These are phyloP conservation scores for Beauveria caledonica DNA, from an alignment of 2,329 filamentous ascomycete species.

Conservation along the genomic window DNA sequence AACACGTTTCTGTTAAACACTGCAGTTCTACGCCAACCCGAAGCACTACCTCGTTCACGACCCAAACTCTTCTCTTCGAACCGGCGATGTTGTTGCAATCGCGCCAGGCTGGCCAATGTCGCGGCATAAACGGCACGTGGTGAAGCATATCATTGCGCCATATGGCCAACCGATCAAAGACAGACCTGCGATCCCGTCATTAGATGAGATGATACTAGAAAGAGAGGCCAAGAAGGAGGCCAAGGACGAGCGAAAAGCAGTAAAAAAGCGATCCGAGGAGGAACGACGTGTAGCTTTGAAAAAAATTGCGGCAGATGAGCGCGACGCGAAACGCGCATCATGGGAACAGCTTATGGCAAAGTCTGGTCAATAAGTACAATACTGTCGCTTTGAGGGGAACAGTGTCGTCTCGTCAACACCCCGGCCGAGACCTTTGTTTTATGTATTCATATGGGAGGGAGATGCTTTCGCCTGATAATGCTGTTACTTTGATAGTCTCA, in stretches of 20 bases:
- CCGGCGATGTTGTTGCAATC: conserved; percentile 69
- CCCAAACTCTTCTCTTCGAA: conserved; percentile 62
- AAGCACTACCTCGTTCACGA: conserved; percentile 68
- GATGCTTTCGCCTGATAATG: not conserved
- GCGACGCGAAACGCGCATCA: conserved; percentile 17
- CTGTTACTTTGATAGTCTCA: not conserved
- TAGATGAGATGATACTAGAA: conserved; percentile 50
- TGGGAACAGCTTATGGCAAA: conserved; percentile 8
- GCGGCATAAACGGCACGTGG: conserved; percentile 62
- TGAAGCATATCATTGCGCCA: conserved; percentile 67
- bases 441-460: not conserved
- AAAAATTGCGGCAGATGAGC: conserved; percentile 20
- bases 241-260: conserved; percentile 48
- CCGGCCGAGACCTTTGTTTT: not conserved
- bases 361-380: not conserved
- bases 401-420: not conserved
- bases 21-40: conserved; percentile 50
- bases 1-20: not conserved
- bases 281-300: conserved; percentile 14
- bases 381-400: not conserved
- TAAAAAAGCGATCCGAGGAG: conserved; percentile 15
- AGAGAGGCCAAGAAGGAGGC: conserved; percentile 45
- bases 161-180: conserved; percentile 53
- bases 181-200: conserved; percentile 56
- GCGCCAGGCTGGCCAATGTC: conserved; percentile 56